Base-by-base conservation (phyloP, 129 eudicot species). In the Tagetes erecta region DNA sequence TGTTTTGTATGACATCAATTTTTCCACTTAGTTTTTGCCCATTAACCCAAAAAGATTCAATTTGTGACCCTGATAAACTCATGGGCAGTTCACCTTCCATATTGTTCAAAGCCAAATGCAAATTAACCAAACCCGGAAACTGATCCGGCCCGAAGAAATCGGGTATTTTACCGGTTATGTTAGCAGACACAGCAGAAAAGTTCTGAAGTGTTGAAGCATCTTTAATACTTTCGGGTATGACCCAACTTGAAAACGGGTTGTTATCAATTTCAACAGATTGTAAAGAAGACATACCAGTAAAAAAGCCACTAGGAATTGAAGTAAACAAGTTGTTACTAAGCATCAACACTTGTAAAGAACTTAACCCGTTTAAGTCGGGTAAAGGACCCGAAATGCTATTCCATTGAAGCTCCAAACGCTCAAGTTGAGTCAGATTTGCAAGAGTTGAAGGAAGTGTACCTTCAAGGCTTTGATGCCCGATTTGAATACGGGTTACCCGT, bases 11-110 rank as follows among this genome's bases (percentile, higher is more conserved):
- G 36, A 95, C 97, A 80, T 83, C 94, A 72, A 95, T 87, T 34
- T 82, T 76, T 13, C 99, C 99, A 82, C 75, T 79, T 58, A 91
- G 91, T 51, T 74, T 83, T 56, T 91, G 87, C 60, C 99, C 99
- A 77, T 91, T 91, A 38, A 95, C 75, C 99, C 99, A 95, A 56
- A 95, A 73, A 38, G 97, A 86, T 79, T 91, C 91, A 30, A 95
- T 73, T 78, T 74, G 84, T 5, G 91, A 85, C 31, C 96, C 96
- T 2, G 91, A 82, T 72, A 95, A 85, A 45, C 87, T 73, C 68
- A 72, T 35, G 34, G 99, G 97, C 45, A 91, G 9, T 58, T 65
- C 88, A 42, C 99, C 99, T 59, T 79, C 84, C 70, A 95, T 80
- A 55, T 73, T 51, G 46, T 95, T 95, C 1, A 84, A 74, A 37